Conservation (phyloP, 176 grass and related monocot genomes). For the Paspalum vaginatum region DNA sequence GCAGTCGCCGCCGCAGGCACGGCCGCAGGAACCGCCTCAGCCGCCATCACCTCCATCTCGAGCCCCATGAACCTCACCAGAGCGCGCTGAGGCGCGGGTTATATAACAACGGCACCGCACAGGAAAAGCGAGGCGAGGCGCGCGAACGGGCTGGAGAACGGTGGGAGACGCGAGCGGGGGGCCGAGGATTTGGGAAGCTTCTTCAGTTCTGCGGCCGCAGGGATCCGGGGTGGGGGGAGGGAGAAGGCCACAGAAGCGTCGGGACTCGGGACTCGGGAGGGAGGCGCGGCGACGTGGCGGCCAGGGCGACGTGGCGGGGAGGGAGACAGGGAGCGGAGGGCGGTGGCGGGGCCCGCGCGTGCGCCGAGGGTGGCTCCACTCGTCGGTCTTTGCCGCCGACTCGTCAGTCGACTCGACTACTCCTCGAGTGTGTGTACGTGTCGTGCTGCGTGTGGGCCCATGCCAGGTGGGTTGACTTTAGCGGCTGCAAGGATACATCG, state of each 20-base stretch:
- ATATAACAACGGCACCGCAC: background rate
- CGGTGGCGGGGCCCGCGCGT: background rate
- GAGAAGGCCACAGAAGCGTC: background rate
- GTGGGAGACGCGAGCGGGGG: background rate
- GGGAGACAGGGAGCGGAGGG: background rate
- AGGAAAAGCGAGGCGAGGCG: background rate
- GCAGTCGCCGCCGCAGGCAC: background rate
- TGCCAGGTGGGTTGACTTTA: too few species aligned
- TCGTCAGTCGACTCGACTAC: too few species aligned
- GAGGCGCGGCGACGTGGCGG: conserved; percentile 17
- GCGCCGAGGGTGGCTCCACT: too few species aligned
- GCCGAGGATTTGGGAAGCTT: conserved; percentile 28
- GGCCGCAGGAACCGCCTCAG: background rate
- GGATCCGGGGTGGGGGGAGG: too few species aligned
- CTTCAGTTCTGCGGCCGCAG: background rate
- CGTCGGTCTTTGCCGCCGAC: background rate
- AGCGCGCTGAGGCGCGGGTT: background rate
- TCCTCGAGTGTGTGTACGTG: too few species aligned
- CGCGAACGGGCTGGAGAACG: background rate
- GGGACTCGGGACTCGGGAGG: background rate
- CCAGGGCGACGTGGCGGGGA: conserved; percentile 9
- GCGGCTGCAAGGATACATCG: too few species aligned
- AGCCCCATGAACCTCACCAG: conserved; percentile 34
- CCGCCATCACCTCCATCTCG: conserved; percentile 33
- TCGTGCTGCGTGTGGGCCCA: too few species aligned